Evolutionary conservation across 495 filamentous ascomycete genomes (phyloP).

Genomic region (Pseudotulostoma volvatum): DNA sequence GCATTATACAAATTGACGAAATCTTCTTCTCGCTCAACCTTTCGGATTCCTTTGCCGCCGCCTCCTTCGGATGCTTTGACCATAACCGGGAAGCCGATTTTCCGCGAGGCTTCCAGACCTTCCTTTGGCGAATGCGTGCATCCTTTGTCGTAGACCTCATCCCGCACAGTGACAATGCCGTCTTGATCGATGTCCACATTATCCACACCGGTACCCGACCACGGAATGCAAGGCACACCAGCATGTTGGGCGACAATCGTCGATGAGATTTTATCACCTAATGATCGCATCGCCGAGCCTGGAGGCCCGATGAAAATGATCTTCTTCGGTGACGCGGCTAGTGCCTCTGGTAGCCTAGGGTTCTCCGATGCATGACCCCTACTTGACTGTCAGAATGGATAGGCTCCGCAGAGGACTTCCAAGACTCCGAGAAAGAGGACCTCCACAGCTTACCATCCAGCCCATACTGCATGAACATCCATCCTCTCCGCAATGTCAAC

Average conservation of each 20-base stretch:
- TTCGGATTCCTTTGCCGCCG: conserved; percentile 98
- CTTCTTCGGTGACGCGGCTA: conserved; percentile 90
- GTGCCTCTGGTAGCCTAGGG: conserved; percentile 85
- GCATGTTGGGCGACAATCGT: conserved; percentile 99
- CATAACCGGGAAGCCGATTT: conserved; percentile 98
- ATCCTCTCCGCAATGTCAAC: conserved; percentile 99
- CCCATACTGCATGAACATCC: conserved; percentile 97
- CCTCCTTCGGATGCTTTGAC: conserved; percentile 99
- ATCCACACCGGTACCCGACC: conserved; percentile 87
- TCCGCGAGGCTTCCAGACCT: conserved; percentile 66
- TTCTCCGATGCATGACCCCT: conserved; percentile 99
- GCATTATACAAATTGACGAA: conserved; percentile 82
- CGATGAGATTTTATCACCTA: conserved; percentile 98
- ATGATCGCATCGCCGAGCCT: conserved; percentile 93
- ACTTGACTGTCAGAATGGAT: conserved; percentile 5
- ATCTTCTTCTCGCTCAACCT: conserved; percentile 71
- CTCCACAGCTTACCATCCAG: conserved; percentile 61
- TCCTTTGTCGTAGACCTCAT: conserved; percentile 74
- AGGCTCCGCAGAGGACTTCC: neutral
- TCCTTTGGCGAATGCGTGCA: conserved; percentile 81
- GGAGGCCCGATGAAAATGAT: conserved; percentile 98
- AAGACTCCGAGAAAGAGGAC: conserved; percentile 1
- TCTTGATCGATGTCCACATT: conserved; percentile 60
- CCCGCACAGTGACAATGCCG: conserved; percentile 82
- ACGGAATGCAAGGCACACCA: conserved; percentile 92